Percentiles rank a stretch among this genome's conserved stretches.
Conservation (phyloP, 1,139 yeast genomes). For the Keqinozyma sinolaborantium region DNA sequence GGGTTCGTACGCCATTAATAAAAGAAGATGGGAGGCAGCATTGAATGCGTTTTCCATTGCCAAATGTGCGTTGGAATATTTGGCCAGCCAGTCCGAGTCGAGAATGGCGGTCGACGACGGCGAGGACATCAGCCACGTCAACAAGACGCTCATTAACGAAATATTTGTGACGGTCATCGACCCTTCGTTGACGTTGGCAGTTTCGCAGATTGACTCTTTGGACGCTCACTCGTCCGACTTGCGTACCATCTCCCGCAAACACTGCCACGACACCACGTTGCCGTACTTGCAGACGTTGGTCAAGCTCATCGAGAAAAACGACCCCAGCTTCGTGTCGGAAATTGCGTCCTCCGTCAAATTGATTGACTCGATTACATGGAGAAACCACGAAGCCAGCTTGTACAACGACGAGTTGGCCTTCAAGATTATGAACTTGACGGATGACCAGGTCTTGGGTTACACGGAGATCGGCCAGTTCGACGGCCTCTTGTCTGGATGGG, state of each 20-base stretch:
- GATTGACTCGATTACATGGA: slow-evolving; percentile 55
- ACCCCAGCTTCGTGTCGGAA: slow-evolving; percentile 39
- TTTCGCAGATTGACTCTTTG: slow-evolving; percentile 34
- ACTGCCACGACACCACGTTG: slow-evolving; percentile 29
- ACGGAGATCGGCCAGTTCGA: slow-evolving; percentile 28
- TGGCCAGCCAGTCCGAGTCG: slow-evolving; percentile 20
- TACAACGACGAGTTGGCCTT: slow-evolving; percentile 72
- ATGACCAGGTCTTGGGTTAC: slow-evolving; percentile 20
- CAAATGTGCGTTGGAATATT: slow-evolving; percentile 55
- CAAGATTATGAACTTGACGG: slow-evolving; percentile 43
- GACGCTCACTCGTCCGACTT: slow-evolving; percentile 36
- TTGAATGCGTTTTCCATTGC: slow-evolving; percentile 55
- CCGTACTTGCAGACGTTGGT: slow-evolving; percentile 35
- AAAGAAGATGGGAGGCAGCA: slow-evolving; percentile 56
- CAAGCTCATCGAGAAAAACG: slow-evolving; percentile 34
- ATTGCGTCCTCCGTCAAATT: slow-evolving; percentile 24
- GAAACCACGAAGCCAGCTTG: slow-evolving; percentile 66
- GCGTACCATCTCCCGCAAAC: slow-evolving; percentile 44
- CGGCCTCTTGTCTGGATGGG: slow-evolving; percentile 32
- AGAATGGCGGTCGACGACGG: slow-evolving; percentile 7
- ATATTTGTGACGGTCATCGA: slow-evolving; percentile 60
- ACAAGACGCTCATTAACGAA: slow-evolving; percentile 50
- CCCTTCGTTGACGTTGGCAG: slow-evolving; percentile 61
- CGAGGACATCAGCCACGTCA: slow-evolving; percentile 18
- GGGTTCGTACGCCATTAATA: slow-evolving; percentile 57